Evolutionary conservation across 495 filamentous ascomycete genomes (phyloP).

Genomic region (Evernia prunastri): DNA sequence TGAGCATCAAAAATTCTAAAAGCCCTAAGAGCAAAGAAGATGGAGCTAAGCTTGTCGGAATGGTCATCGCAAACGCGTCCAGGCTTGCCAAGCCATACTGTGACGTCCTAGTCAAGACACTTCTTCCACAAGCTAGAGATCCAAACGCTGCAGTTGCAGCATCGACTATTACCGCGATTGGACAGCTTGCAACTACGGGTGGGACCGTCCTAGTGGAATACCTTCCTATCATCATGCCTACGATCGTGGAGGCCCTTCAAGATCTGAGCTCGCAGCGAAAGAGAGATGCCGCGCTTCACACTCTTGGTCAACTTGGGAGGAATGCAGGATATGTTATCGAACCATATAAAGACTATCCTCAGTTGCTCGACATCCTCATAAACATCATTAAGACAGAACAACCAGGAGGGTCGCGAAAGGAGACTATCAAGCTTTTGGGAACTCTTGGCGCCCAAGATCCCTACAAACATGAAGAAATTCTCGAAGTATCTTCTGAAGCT

Average conservation of each 20-base stretch:
- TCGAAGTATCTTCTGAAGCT: conserved; percentile 43
- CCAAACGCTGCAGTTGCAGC: conserved; percentile 78
- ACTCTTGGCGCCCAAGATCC: conserved; percentile 95
- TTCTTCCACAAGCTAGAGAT: conserved; percentile 84
- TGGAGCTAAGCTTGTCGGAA: conserved; percentile 83
- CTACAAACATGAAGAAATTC: conserved; percentile 79
- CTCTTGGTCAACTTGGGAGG: conserved; percentile 84
- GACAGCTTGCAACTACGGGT: conserved; percentile 86
- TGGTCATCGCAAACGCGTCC: conserved; percentile 85
- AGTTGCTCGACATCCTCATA: conserved; percentile 84
- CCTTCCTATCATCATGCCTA: conserved; percentile 84
- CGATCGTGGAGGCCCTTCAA: conserved; percentile 86
- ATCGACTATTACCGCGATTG: conserved; percentile 86
- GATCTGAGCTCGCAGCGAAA: conserved; percentile 84
- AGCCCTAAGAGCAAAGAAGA: conserved; percentile 91
- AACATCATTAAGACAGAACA: conserved; percentile 88
- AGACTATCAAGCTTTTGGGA: conserved; percentile 92
- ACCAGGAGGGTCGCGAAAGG: conserved; percentile 75
- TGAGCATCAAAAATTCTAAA: conserved; percentile 92
- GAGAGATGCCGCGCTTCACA: conserved; percentile 82
- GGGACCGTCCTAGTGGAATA: conserved; percentile 85
- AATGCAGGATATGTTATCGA: conserved; percentile 97
- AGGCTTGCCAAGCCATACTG: conserved; percentile 91
- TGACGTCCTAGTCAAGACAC: conserved; percentile 82
- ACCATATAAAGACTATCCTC: conserved; percentile 88